A percentile compares a stretch with the other conserved stretches of the same genome.
phyloP scores from a whole-genome alignment of 108 stramenopile species.

The Bacterosira constricta region DNA sequence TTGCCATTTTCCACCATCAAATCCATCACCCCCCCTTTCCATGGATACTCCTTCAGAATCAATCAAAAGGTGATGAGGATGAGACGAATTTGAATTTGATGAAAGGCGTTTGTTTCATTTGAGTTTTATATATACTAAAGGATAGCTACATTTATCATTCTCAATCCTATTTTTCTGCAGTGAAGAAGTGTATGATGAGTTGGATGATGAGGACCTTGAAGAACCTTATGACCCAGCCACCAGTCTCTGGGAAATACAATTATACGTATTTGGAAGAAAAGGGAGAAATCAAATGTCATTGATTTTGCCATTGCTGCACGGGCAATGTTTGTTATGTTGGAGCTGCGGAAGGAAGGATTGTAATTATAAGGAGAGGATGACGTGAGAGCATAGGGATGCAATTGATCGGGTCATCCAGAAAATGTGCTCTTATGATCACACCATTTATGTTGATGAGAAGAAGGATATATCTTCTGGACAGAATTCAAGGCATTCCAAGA shows the following conservation, averaged over 20 bases:
- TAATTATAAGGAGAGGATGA: background rate
- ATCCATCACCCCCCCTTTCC: too few relatives aligned
- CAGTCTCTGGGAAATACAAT: background rate
- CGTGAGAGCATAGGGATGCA: background rate
- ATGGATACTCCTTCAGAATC: too few relatives aligned
- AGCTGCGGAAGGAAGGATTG: background rate
- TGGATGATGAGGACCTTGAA: background rate
- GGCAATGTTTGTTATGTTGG: constrained; percentile 1
- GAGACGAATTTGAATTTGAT: too few relatives aligned
- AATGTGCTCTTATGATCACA: too few relatives aligned
- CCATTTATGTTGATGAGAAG: background rate
- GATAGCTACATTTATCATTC: too few relatives aligned
- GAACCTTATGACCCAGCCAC: background rate
- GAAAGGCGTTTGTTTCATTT: background rate
- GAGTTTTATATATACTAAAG: background rate
- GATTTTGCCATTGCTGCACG: constrained; percentile 13
- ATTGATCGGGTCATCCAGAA: constrained; percentile 4
- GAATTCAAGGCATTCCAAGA: constrained; percentile 12
- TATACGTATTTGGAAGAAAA: background rate
- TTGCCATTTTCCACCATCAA: too few relatives aligned
- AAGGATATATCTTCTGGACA: constrained; percentile 3
- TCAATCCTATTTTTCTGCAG: background rate
- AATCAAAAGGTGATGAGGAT: too few relatives aligned
- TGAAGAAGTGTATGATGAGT: background rate
- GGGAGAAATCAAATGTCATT: background rate